Evolutionary conservation across 345 rosid species (phyloP), one percentile per base, ranked within the genome.

Genomic region (Eucalyptus leucophloia): DNA sequence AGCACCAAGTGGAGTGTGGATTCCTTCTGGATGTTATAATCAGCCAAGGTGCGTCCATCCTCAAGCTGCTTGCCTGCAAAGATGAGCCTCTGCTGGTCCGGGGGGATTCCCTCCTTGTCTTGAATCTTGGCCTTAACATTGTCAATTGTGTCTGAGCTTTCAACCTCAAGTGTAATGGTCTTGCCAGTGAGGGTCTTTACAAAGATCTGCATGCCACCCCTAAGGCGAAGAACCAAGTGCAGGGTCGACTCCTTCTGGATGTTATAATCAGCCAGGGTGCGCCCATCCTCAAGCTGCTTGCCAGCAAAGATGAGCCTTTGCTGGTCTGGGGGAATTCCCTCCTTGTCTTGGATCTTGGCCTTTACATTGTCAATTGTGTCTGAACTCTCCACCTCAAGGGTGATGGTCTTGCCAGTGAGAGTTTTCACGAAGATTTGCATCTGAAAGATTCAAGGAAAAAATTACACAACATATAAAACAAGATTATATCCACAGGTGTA

Each of bases 61-160:
- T 94, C 95, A 14, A 94, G 87, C 88, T 94, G 95, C 88, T 94
- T 94, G 4, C 95, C 95, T 0, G 94, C 95, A 34, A 94, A 94
- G 77, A 94, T 94, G 5, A 94, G 47, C 88, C 94, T 89, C 88
- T 94, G 95, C 88, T 94, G 94, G 89, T 94, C 95, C 0, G 94
- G 94, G 2, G 95, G 94, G 49, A 94, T 94, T 1, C 94, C 95
- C 89, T 93, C 94, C 92, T 94, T 94, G 80, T 94, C 95, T 86
- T 93, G 95, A 72, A 93, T 93, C 77, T 93, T 93, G 3, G 94
- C 93, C 87, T 93, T 93, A 34, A 92, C 95, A 53, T 93, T 92
- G 40, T 93, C 95, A 28, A 93, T 92, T 5, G 95, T 93, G 49
- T 93, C 95, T 0, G 95, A 93, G 56, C 93, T 93, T 86, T 93